Evolutionary conservation across 140 eudicot species (phyloP), one percentile per base, ranked within the genome.

Genomic region (Flaveria floridana): DNA sequence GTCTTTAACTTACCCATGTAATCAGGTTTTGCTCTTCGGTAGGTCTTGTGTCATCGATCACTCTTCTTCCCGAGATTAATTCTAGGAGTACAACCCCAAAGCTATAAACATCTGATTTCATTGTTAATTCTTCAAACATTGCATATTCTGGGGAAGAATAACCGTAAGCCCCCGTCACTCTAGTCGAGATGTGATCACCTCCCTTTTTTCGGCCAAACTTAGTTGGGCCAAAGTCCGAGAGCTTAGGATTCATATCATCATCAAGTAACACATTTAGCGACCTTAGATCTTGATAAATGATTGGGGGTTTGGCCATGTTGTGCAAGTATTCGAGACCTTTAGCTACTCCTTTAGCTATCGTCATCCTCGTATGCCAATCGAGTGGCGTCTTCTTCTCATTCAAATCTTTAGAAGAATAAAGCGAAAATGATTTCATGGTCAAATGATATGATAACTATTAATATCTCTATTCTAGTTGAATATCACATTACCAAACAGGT

Each of bases 31-130:
- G 87, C 74, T 90, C 91, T 21, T 78, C 85, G 4, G 88, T 59
- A 57, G 95, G 81, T 75, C 83, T 90, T 26, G 74, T 81, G 65
- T 75, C 78, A 59, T 93, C 97, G 5, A 93, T 82, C 63, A 86
- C 97, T 82, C 84, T 87, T 57, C 89, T 75, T 10, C 96, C 96
- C 13, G 89, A 71, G 67, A 89, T 82, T 4, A 89, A 68, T 79
- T 89, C 94, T 34, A 89, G 85, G 65, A 87, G 80, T 23, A 89
- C 94, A 26, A 89, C 96, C 28, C 94, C 94, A 28, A 89, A 89
- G 82, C 96, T 89, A 48, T 87, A 89, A 14, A 89, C 89, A 75
- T 89, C 96, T 7, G 90, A 85, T 69, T 83, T 87, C 1, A 88
- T 76, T 1, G 92, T 87, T 64, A 87, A 77, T 34, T 89, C 84